Percentiles rank a stretch among this genome's conserved stretches.
Evolutionary conservation across 768 basidiomycete species (phyloP).

Genomic region (Phaffia tasmanica): DNA sequence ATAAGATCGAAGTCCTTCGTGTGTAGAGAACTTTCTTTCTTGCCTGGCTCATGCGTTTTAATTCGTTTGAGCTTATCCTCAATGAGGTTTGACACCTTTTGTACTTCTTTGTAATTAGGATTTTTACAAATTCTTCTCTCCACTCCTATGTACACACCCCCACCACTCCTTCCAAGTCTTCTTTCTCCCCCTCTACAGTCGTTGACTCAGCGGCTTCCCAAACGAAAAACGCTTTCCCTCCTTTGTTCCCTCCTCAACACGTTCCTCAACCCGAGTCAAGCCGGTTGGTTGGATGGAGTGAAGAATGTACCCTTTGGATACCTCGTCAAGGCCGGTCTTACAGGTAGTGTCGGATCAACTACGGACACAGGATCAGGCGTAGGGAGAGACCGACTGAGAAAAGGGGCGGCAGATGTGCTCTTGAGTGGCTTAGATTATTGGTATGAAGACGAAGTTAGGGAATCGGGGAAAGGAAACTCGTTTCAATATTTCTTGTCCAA

Average conservation of each 20-base stretch:
- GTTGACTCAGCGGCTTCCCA: slow-evolving; percentile 57
- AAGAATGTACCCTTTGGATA: slow-evolving; percentile 29
- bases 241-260: slow-evolving; percentile 91
- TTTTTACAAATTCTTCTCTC: slow-evolving; percentile 80
- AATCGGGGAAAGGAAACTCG: slow-evolving; percentile 44
- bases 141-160: slow-evolving; percentile 73
- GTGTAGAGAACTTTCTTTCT: slow-evolving; percentile 14
- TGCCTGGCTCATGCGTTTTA: too few species aligned
- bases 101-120: slow-evolving; percentile 22
- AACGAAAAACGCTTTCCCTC: slow-evolving; percentile 49
- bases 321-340: slow-evolving; percentile 45
- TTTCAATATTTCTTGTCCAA: slow-evolving; percentile 89
- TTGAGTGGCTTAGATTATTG: slow-evolving; percentile 40
- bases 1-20: slow-evolving; percentile 81
- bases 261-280: slow-evolving; percentile 38
- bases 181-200: slow-evolving; percentile 63
- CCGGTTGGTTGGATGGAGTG: slow-evolving; percentile 8
- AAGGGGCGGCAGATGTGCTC: slow-evolving; percentile 62
- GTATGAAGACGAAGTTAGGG: slow-evolving; percentile 41
- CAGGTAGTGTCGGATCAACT: slow-evolving; percentile 11
- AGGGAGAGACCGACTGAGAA: slow-evolving; percentile 19
- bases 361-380: neutral
- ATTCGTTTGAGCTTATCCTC: neutral
- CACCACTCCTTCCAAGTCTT: slow-evolving; percentile 56
- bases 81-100: neutral